phyloP scores from a whole-genome alignment of 2,329 filamentous ascomycete species.

The Venturia asperata region DNA sequence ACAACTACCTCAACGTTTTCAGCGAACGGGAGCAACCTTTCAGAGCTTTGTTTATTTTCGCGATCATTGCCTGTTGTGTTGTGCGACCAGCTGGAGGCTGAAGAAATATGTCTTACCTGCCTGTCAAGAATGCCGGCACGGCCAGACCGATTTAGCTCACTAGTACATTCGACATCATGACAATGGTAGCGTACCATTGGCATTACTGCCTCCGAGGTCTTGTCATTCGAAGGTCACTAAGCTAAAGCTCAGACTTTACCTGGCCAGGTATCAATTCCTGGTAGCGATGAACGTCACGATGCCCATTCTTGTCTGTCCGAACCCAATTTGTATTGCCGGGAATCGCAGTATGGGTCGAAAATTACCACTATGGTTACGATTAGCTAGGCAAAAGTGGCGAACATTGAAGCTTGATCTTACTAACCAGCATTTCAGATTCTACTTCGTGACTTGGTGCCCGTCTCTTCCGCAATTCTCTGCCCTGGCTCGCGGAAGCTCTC shows the following conservation, averaged over 20 bases:
- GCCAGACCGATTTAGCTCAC: background rate
- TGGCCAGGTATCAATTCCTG: background rate
- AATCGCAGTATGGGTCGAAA: slow-evolving; percentile 1
- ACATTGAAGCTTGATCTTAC: background rate
- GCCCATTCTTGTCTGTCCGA: background rate
- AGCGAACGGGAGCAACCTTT: background rate
- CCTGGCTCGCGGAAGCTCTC: background rate
- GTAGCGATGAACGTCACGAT: background rate
- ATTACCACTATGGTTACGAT: background rate
- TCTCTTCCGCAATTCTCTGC: background rate
- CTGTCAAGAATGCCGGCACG: background rate
- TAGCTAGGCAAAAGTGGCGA: background rate
- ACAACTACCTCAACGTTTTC: background rate
- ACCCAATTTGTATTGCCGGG: background rate
- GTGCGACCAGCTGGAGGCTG: background rate
- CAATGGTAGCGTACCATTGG: background rate
- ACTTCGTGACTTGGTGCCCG: background rate
- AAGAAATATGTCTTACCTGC: background rate
- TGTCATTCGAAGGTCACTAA: too few relatives aligned
- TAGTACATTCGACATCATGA: background rate
- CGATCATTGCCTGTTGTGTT: background rate
- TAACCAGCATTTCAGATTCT: slow-evolving; percentile 1
- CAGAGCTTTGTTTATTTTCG: too few relatives aligned
- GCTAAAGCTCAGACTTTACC: too few relatives aligned
- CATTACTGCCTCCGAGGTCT: too few relatives aligned